Evolutionary conservation across 495 filamentous ascomycete species (phyloP).

Genomic region (Penicillium dipodomyicola): DNA sequence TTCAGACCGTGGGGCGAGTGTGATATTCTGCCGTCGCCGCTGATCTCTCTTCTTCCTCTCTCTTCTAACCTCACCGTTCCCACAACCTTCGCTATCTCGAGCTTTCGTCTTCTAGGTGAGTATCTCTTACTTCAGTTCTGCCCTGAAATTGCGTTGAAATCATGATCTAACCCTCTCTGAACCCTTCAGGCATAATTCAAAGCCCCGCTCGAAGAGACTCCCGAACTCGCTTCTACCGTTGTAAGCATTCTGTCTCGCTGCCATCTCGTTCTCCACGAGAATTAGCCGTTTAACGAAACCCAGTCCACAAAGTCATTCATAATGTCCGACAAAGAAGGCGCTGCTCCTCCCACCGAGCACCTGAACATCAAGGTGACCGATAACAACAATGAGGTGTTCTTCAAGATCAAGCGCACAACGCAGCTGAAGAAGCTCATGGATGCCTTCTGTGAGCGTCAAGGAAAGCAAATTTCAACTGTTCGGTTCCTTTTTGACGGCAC

Average conservation of each 20-base stretch:
- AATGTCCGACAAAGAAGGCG: slow-evolving; percentile 40
- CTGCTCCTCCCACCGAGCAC: slow-evolving; percentile 70
- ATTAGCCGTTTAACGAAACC: slow-evolving; percentile 5
- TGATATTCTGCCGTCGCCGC: slow-evolving; percentile 28
- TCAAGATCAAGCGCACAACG: slow-evolving; percentile 99
- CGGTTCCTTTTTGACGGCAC: slow-evolving; percentile 96
- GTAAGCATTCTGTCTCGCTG: slow-evolving; percentile 13
- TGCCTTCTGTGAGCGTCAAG: slow-evolving; percentile 95
- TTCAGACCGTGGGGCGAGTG: slow-evolving; percentile 24
- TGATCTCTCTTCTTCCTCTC: slow-evolving; percentile 23
- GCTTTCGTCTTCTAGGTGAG: slow-evolving; percentile 4
- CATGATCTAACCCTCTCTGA: not conserved
- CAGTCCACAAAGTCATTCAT: slow-evolving; percentile 1
- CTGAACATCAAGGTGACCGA: slow-evolving; percentile 99
- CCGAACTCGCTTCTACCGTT: not conserved
- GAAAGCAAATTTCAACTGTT: slow-evolving; percentile 78
- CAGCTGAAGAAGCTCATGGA: slow-evolving; percentile 98
- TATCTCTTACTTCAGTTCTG: not conserved
- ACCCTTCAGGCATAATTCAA: not conserved
- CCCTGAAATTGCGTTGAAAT: not conserved
- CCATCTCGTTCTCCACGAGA: not conserved
- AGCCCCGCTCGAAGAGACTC: not conserved
- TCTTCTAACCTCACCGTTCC: slow-evolving; percentile 15
- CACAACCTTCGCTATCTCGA: not conserved
- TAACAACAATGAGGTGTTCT: slow-evolving; percentile 99